Percentiles rank a stretch among this genome's conserved stretches.
Conservation (phyloP, 805 yeast species). For the Candida coquimbonensis region DNA sequence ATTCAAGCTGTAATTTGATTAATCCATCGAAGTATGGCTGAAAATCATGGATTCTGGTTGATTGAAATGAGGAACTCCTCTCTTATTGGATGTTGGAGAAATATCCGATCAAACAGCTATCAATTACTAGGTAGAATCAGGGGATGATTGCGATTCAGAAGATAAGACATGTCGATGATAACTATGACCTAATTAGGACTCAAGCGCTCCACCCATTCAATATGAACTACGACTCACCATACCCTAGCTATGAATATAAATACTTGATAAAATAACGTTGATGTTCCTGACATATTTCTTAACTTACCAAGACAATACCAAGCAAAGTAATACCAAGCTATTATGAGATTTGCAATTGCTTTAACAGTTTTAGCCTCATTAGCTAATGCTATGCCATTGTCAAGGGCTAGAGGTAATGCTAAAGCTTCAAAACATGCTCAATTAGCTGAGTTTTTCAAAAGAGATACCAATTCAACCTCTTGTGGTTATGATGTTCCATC, state of each 20-base stretch:
- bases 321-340: neutral
- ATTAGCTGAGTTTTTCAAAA: neutral
- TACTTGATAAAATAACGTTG: neutral
- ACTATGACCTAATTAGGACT: too few species aligned
- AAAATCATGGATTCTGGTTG: too few species aligned
- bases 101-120: too few species aligned
- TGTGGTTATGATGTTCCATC: constrained; percentile 12
- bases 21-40: too few species aligned
- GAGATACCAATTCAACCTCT: neutral
- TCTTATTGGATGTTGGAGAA: too few species aligned
- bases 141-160: too few species aligned
- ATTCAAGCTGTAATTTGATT: too few species aligned
- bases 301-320: neutral
- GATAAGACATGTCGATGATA: too few species aligned
- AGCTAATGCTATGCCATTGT: neutral
- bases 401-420: neutral
- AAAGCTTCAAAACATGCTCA: neutral
- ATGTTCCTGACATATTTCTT: neutral
- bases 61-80: too few species aligned
- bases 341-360: neutral
- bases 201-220: too few species aligned
- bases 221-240: too few species aligned
- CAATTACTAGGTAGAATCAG: too few species aligned
- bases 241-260: neutral
- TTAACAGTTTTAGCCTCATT: neutral